A percentile compares a stretch with the other conserved stretches of the same genome.
phyloP scores from a whole-genome alignment of 306 rosid species.

The Sicyos edulis region DNA sequence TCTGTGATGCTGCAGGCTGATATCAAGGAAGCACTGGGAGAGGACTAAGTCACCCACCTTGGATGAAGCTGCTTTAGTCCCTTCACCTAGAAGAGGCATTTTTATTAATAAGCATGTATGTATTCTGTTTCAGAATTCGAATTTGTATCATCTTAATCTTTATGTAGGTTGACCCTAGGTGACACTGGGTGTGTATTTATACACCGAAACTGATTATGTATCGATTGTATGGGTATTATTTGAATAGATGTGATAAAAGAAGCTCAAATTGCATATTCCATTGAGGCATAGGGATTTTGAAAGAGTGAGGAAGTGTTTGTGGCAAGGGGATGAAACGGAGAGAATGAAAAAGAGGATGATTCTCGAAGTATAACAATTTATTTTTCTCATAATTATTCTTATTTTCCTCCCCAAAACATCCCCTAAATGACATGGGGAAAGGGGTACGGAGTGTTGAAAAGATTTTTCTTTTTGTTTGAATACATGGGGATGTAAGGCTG shows the following conservation, averaged over 20 bases:
- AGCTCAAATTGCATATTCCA: too few species aligned
- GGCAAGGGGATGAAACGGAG: too few species aligned
- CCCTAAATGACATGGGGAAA: background rate
- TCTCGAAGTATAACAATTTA: too few species aligned
- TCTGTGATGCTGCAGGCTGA: slow-evolving; percentile 37
- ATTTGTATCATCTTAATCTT: background rate
- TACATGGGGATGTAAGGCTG: too few species aligned
- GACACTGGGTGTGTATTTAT: background rate
- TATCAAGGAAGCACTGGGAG: slow-evolving; percentile 77
- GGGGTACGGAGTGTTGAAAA: too few species aligned
- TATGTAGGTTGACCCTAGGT: background rate
- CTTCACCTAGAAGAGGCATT: background rate
- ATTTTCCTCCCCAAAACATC: too few species aligned
- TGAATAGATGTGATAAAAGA: too few species aligned
- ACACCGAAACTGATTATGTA: background rate
- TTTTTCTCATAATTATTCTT: too few species aligned
- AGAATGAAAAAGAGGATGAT: too few species aligned
- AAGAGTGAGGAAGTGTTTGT: too few species aligned
- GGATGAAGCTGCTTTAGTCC: background rate
- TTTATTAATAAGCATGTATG: background rate
- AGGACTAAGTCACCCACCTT: slow-evolving; percentile 33
- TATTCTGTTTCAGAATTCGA: background rate
- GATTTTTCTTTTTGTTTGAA: too few species aligned
- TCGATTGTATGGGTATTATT: background rate
- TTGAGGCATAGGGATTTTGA: too few species aligned